Evolutionary conservation across 2,329 filamentous ascomycete species (phyloP).

Genomic region (Aspergillus neoniger): DNA sequence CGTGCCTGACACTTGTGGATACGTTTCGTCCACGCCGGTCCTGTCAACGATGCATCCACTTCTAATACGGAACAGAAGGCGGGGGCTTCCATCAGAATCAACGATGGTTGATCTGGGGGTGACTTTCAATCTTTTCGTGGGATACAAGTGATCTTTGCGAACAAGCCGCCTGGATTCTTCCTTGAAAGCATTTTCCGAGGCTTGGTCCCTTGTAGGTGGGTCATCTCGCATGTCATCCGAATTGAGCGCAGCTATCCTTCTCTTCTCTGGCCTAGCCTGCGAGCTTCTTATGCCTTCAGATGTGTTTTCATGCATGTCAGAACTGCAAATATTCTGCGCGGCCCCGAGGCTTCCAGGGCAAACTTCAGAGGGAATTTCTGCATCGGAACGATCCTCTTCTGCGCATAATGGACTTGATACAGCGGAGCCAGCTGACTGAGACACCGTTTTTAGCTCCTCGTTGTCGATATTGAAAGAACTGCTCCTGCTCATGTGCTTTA

Average conservation of each 20-base stretch:
- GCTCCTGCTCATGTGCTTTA: not conserved
- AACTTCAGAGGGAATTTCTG: not conserved
- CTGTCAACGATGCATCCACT: not conserved
- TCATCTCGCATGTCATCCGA: not conserved
- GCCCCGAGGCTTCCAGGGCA: not conserved
- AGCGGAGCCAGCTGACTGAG: not conserved
- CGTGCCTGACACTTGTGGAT: not conserved
- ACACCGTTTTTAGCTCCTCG: not conserved
- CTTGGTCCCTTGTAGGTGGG: not conserved
- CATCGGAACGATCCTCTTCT: not conserved
- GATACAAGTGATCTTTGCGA: not conserved
- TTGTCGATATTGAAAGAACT: not conserved
- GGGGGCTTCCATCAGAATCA: conserved; percentile 42
- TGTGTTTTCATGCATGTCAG: not conserved
- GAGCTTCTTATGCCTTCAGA: not conserved
- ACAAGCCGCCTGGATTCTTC: not conserved
- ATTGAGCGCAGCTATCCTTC: not conserved
- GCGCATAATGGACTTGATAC: not conserved
- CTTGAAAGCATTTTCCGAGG: not conserved
- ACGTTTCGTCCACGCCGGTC: not conserved
- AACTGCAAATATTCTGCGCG: not conserved
- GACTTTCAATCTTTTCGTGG: not conserved
- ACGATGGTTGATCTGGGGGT: conserved; percentile 29
- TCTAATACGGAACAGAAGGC: conserved; percentile 15
- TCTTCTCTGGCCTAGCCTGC: not conserved